Percentiles rank a stretch among this genome's conserved stretches.
Conservation (phyloP, 2,329 filamentous ascomycete genomes). For the Penicillium sp. region DNA sequence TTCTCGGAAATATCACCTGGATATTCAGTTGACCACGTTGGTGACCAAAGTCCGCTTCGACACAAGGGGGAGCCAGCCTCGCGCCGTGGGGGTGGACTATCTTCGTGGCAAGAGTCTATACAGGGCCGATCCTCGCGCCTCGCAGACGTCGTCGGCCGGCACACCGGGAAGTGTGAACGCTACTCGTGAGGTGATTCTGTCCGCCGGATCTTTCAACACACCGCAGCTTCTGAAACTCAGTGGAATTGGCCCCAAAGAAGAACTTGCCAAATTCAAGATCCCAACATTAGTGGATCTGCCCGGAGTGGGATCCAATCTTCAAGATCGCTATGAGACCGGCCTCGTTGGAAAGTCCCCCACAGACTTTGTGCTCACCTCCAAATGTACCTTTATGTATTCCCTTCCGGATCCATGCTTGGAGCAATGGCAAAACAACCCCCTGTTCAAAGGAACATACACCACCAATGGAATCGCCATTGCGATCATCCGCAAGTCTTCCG, state of each 20-base stretch:
- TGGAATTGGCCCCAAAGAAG: slow-evolving; percentile 51
- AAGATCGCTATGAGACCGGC: slow-evolving; percentile 56
- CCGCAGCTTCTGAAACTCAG: slow-evolving; percentile 58
- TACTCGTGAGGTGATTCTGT: slow-evolving; percentile 39
- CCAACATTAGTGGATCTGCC: slow-evolving; percentile 48
- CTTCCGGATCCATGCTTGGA: slow-evolving; percentile 39
- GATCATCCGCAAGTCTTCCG: slow-evolving; percentile 34
- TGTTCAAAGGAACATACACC: slow-evolving; percentile 39
- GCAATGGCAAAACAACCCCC: slow-evolving; percentile 37
- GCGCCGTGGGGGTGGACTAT: slow-evolving; percentile 45
- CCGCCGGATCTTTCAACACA: slow-evolving; percentile 54
- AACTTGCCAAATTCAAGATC: slow-evolving; percentile 50
- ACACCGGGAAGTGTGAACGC: slow-evolving; percentile 37
- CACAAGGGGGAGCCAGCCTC: slow-evolving; percentile 29
- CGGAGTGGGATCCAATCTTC: slow-evolving; percentile 57
- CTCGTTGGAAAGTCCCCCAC: slow-evolving; percentile 41
- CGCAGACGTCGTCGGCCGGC: slow-evolving; percentile 20
- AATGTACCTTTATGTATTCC: slow-evolving; percentile 25
- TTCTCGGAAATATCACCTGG: slow-evolving; percentile 50
- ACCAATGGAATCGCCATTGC: slow-evolving; percentile 52
- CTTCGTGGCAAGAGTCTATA: slow-evolving; percentile 43
- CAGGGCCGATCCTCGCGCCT: slow-evolving; percentile 38
- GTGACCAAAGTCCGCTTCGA: slow-evolving; percentile 44
- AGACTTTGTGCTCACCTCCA: slow-evolving; percentile 28
- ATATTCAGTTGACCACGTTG: slow-evolving; percentile 45